A percentile compares a stretch with the other conserved stretches of the same genome.
Evolutionary conservation across 1,139 yeast genomes (phyloP).

Genomic region (Suhomyces atakaporum): DNA sequence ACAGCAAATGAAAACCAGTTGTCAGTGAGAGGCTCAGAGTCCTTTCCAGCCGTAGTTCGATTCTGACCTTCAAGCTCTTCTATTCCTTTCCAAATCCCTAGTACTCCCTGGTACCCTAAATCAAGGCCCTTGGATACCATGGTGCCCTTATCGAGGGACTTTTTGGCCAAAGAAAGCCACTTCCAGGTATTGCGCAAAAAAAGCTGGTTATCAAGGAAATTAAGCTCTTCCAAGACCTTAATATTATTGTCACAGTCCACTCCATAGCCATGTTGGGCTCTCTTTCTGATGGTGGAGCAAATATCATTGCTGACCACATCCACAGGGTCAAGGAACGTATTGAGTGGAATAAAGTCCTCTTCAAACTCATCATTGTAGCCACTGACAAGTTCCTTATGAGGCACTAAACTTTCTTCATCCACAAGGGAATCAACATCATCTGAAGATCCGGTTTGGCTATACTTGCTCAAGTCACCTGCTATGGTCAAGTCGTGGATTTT

Average conservation of each 20-base stretch:
- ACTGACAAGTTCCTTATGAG: slow-evolving; percentile 12
- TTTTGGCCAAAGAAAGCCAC: slow-evolving; percentile 77
- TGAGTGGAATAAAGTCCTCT: slow-evolving; percentile 31
- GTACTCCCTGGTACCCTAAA: slow-evolving; percentile 83
- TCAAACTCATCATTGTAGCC: slow-evolving; percentile 29
- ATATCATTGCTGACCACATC: slow-evolving; percentile 60
- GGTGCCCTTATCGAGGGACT: slow-evolving; percentile 65
- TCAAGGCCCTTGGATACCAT: slow-evolving; percentile 72
- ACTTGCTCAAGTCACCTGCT: slow-evolving; percentile 23
- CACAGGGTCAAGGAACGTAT: slow-evolving; percentile 34
- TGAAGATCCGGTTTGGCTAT: slow-evolving; percentile 23
- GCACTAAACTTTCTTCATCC: slow-evolving; percentile 32
- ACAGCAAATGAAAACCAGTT: slow-evolving; percentile 50
- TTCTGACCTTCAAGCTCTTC: slow-evolving; percentile 61
- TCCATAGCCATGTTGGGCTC: slow-evolving; percentile 77
- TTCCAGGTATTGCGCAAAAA: slow-evolving; percentile 82
- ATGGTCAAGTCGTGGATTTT: slow-evolving; percentile 15
- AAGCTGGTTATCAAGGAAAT: slow-evolving; percentile 56
- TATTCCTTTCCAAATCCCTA: slow-evolving; percentile 87
- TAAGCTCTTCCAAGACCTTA: slow-evolving; percentile 55
- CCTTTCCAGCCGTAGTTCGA: slow-evolving; percentile 29
- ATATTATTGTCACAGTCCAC: slow-evolving; percentile 68
- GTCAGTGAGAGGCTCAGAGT: slow-evolving; percentile 37
- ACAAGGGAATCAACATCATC: slow-evolving; percentile 36
- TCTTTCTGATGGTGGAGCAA: slow-evolving; percentile 61